These are phyloP conservation scores for Suhomyces panamericanus DNA, from an alignment of 1,139 yeast species.

Conservation along the genomic window DNA sequence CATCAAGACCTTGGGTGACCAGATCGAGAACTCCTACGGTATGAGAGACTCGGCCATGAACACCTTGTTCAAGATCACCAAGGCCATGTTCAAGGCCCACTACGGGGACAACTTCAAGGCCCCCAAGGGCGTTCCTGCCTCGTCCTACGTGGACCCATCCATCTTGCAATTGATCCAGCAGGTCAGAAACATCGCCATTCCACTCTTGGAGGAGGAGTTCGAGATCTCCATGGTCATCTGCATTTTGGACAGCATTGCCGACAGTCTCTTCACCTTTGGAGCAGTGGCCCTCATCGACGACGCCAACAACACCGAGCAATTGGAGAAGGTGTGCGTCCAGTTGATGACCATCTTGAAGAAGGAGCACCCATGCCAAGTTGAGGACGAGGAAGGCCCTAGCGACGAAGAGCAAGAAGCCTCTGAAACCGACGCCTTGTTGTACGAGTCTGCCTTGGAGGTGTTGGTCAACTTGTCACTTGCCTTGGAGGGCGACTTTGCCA, in stretches of 20 bases:
- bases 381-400: conserved; percentile 51
- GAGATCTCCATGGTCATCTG: conserved; percentile 80
- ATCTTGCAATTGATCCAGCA: conserved; percentile 62
- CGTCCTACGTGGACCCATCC: conserved; percentile 56
- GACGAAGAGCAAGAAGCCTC: conserved; percentile 66
- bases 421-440: conserved; percentile 83
- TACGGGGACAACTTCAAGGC: conserved; percentile 53
- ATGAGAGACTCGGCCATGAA: conserved; percentile 85
- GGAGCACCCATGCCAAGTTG: conserved; percentile 79
- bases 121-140: conserved; percentile 73
- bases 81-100: conserved; percentile 65
- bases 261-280: conserved; percentile 71
- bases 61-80: conserved; percentile 79
- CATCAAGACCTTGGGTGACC: conserved; percentile 63
- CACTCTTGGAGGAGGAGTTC: conserved; percentile 70
- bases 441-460: conserved; percentile 85
- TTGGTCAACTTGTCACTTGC: conserved; percentile 73
- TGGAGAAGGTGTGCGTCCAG: conserved; percentile 70
- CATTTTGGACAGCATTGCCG: conserved; percentile 73
- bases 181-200: conserved; percentile 66
- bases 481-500: conserved; percentile 72
- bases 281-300: conserved; percentile 65
- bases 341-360: conserved; percentile 72
- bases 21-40: conserved; percentile 84
- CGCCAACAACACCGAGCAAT: conserved; percentile 54